Percentiles rank a stretch among this genome's conserved stretches.
These are phyloP conservation scores for Sclerotinia nivalis DNA, from an alignment of 2,329 filamentous ascomycete species.

Conservation along the genomic window DNA sequence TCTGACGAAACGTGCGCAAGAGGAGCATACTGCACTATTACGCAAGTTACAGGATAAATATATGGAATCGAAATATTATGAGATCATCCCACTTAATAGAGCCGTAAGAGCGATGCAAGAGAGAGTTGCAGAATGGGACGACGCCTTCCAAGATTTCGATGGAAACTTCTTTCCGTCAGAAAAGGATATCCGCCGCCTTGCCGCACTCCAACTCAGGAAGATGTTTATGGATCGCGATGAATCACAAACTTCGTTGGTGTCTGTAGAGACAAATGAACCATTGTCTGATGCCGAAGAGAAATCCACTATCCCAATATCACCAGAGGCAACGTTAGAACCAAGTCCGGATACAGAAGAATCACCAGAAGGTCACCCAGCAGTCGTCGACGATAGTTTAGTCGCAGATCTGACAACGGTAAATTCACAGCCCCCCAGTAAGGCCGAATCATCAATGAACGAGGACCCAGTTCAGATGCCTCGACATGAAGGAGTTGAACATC, in stretches of 20 bases:
- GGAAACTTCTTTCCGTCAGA: slow-evolving; percentile 89
- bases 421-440: neutral
- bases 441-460: neutral
- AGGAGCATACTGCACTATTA: slow-evolving; percentile 75
- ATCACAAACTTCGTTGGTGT: slow-evolving; percentile 71
- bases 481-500: slow-evolving; percentile 58
- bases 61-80: slow-evolving; percentile 92
- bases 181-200: slow-evolving; percentile 90
- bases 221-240: slow-evolving; percentile 86
- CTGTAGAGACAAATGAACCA: slow-evolving; percentile 64
- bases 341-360: slow-evolving; percentile 66
- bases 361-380: slow-evolving; percentile 62
- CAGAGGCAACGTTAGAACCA: slow-evolving; percentile 42
- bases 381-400: slow-evolving; percentile 56
- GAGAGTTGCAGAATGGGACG: slow-evolving; percentile 91
- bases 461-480: neutral
- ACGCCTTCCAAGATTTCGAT: slow-evolving; percentile 86
- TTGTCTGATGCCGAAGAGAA: slow-evolving; percentile 52
- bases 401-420: neutral
- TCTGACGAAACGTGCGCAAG: slow-evolving; percentile 75
- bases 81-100: slow-evolving; percentile 89
- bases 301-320: slow-evolving; percentile 33
- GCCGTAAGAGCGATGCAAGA: slow-evolving; percentile 89
- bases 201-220: slow-evolving; percentile 88
- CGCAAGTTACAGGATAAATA: slow-evolving; percentile 85